Evolutionary conservation across 2,329 filamentous ascomycete species (phyloP), one percentile per base, ranked within the genome.

Genomic region (Penicillium sp.): DNA sequence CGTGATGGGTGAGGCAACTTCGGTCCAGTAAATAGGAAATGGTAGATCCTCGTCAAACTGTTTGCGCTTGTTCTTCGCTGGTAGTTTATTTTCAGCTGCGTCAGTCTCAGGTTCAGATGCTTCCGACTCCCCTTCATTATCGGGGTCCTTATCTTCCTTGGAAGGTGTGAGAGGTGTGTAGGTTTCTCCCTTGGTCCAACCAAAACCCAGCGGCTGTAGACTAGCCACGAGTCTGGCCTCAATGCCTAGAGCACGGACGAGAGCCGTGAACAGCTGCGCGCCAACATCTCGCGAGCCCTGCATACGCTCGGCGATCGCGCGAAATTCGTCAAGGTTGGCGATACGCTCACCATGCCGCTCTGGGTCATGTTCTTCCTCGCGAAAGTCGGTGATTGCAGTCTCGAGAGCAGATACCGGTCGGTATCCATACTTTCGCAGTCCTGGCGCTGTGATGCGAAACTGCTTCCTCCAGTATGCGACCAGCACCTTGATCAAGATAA

Each of bases 11-110:
- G 92, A 97, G 2, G 94, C 79, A 3, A 90, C 88, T 72, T 99
- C 94, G 0, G 89, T 89, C 94, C 94, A 99, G 72, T 97, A 97
- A 50, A 90, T 88, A 1, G 94, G 92, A 63, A 88, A 94, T 2
- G 87, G 84, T 29, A 97, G 80, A 64, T 96, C 92, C 21, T 82
- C 80, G 65, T 96, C 91, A 65, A 87, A 90, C 38, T 53, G 81
- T 79, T 81, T 48, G 68, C 70, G 7, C 65, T 67, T 39, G 72
- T 75, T 63, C 76, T 82, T 72, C 60, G 58, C 76, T 70, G 53
- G 67, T 64, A 44, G 61, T 68, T 62, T 65, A 48, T 58, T 34
- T 48, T 53, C 49, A 31, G 64, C 46, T 47, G 19, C 50, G 58
- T 60, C 65, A 57, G 68, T 61, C 6, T 68, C 63, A 55, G 66